These are phyloP conservation scores for Pistacia vera DNA, from an alignment of 345 rosid species.

Conservation along the genomic window DNA sequence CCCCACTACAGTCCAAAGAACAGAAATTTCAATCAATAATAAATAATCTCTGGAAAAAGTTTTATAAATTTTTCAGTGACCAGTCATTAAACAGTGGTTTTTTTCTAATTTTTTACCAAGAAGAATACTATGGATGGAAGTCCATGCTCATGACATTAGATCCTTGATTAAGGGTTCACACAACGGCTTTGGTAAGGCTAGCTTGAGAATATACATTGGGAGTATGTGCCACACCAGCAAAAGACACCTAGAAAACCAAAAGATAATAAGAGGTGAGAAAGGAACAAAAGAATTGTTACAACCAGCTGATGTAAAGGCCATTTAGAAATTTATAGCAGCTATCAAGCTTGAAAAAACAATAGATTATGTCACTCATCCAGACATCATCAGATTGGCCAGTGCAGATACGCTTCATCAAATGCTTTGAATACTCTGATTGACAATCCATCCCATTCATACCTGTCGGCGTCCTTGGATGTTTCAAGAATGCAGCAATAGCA, in stretches of 20 bases:
- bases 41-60: neutral
- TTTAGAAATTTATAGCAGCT: neutral
- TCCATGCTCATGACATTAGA: conserved; percentile 60
- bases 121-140: conserved; percentile 48
- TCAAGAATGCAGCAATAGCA: conserved; percentile 50
- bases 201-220: too few species aligned
- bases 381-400: conserved; percentile 74
- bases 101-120: conserved; percentile 33
- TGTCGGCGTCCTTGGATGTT: conserved; percentile 64
- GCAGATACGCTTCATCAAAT: conserved; percentile 68
- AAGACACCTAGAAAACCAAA: conserved; percentile 39
- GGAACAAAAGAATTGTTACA: too few species aligned
- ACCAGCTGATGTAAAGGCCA: neutral
- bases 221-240: conserved; percentile 45
- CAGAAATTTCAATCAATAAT: neutral
- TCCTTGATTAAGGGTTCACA: conserved; percentile 43
- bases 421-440: conserved; percentile 75
- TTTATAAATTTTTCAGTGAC: neutral
- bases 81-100: neutral
- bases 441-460: conserved; percentile 62
- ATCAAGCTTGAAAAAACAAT: neutral
- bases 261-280: neutral
- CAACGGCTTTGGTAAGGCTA: conserved; percentile 39
- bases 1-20: conserved; percentile 38
- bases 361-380: neutral